Evolutionary conservation across 1,139 yeast species (phyloP).

Genomic region (Blastobotrys malaysiensis): DNA sequence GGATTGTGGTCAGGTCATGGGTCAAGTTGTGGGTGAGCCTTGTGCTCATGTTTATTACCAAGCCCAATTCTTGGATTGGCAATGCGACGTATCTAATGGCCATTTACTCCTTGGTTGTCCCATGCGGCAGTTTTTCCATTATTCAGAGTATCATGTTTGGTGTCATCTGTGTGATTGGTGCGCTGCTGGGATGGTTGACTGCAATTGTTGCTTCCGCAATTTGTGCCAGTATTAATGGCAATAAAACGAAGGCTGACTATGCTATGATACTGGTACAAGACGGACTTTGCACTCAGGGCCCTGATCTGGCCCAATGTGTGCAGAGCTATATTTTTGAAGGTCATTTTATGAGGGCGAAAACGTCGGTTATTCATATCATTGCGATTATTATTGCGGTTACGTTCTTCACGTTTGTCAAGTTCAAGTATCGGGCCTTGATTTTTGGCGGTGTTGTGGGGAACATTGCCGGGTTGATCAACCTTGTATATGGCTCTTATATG

Average conservation of each 20-base stretch:
- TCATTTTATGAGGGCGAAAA: conserved; percentile 19
- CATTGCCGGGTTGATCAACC: conserved; percentile 20
- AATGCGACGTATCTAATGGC: conserved; percentile 25
- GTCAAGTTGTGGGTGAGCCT: conserved; percentile 23
- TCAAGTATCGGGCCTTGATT: conserved; percentile 11
- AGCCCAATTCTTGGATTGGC: conserved; percentile 25
- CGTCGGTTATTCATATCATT: conserved; percentile 24
- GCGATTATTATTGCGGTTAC: conserved; percentile 21
- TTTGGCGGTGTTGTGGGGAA: conserved; percentile 18
- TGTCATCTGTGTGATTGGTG: conserved; percentile 17
- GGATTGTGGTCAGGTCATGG: conserved; percentile 27
- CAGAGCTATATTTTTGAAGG: conserved; percentile 22
- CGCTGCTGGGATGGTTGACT: conserved; percentile 21
- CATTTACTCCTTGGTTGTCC: conserved; percentile 25
- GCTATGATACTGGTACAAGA: conserved; percentile 13
- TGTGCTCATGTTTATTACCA: conserved; percentile 18
- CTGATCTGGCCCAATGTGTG: conserved; percentile 18
- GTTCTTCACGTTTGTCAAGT: conserved; percentile 10
- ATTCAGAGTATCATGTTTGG: conserved; percentile 18
- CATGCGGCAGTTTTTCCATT: conserved; percentile 28
- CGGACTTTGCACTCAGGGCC: conserved; percentile 24
- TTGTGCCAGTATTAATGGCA: conserved; percentile 25
- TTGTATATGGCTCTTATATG: conserved; percentile 15
- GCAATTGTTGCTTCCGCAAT: conserved; percentile 26
- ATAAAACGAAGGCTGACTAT: conserved; percentile 16